Conservation (phyloP, 768 basidiomycete genomes). For the Pisolithus orientalis region DNA sequence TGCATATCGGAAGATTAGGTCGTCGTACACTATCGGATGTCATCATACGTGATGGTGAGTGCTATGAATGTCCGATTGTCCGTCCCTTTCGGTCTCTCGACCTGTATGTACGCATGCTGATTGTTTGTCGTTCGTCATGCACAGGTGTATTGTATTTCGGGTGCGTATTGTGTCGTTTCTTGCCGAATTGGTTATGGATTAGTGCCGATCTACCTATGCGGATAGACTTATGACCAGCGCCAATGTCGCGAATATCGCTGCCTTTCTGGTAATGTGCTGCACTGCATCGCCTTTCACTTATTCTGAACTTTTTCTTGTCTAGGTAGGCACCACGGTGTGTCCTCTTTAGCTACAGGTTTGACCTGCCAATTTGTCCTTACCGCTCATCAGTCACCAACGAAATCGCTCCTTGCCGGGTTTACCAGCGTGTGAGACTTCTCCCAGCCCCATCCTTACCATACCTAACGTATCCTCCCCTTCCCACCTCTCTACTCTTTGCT, state of each 20-base stretch:
- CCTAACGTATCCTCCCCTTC: too few species aligned
- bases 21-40: background rate
- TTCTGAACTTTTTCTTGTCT: background rate
- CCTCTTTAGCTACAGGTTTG: too few species aligned
- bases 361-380: background rate
- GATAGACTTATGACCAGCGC: background rate
- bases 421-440: background rate
- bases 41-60: conserved; percentile 2
- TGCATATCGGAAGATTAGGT: background rate
- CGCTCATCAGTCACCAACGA: background rate
- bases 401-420: background rate
- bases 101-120: background rate
- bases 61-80: background rate
- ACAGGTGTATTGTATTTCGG: conserved; percentile 1
- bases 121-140: background rate
- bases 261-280: background rate
- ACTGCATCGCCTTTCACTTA: background rate
- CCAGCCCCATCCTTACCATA: background rate
- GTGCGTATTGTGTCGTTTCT: background rate
- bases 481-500: too few species aligned
- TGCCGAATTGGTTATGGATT: background rate
- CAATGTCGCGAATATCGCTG: conserved; percentile 1
- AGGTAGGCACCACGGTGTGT: background rate
- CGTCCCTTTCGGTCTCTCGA: background rate
- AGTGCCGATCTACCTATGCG: background rate